A percentile compares a stretch with the other conserved stretches of the same genome.
Conservation (phyloP, 176 grass and related monocot genomes). For the Dendrocalamus sinicus region DNA sequence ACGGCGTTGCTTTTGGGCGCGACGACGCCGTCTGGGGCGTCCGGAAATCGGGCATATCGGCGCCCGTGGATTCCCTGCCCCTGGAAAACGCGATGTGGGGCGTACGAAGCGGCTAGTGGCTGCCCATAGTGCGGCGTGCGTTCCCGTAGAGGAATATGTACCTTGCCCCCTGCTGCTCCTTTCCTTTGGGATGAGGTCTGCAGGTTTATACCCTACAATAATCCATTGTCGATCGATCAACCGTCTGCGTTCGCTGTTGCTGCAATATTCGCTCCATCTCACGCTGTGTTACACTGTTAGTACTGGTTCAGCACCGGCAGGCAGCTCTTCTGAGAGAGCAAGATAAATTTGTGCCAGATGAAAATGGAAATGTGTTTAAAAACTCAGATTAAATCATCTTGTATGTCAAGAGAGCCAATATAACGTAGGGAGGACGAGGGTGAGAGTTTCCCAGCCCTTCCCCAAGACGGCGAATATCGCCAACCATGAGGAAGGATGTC, state of each 20-base stretch:
- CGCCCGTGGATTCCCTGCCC: constrained; percentile 11
- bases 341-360: no score
- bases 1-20: background rate
- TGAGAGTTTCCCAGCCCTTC: background rate
- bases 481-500: background rate
- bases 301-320: background rate
- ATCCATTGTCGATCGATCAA: background rate
- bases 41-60: background rate
- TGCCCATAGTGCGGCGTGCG: constrained; percentile 36
- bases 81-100: background rate
- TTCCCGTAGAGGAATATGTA: constrained; percentile 36
- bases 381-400: background rate
- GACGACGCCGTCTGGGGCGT: background rate
- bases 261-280: background rate
- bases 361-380: background rate
- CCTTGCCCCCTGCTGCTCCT: background rate
- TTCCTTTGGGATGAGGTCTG: constrained; percentile 7
- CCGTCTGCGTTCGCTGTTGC: background rate
- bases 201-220: constrained; percentile 44
- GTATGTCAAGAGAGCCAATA: background rate
- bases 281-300: background rate
- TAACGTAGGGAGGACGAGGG: background rate
- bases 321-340: background rate
- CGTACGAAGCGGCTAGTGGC: background rate
- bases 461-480: background rate